Evolutionary conservation across 176 grass and related monocot species (phyloP).

Genomic region (Rhipidocladum racemiflorum): DNA sequence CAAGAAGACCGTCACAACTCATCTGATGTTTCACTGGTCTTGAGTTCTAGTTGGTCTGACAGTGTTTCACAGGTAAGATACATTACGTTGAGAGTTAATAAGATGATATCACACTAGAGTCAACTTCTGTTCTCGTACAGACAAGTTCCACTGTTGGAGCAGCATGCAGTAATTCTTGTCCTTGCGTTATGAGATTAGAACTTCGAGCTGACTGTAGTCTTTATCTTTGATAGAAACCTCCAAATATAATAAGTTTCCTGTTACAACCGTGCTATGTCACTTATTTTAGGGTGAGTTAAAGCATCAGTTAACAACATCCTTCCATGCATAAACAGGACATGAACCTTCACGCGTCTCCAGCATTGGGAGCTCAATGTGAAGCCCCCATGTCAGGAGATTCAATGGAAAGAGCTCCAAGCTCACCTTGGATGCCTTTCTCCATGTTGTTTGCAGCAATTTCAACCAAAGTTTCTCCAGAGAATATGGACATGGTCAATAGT

Average conservation of each 20-base stretch:
- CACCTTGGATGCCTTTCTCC: constrained; percentile 99
- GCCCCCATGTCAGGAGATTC: constrained; percentile 51
- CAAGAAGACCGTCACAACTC: constrained; percentile 52
- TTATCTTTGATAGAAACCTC: constrained; percentile 56
- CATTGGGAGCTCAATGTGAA: constrained; percentile 45
- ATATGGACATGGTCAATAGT: constrained; percentile 83
- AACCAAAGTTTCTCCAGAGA: constrained; percentile 71
- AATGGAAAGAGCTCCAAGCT: constrained; percentile 58
- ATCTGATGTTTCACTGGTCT: constrained; percentile 61
- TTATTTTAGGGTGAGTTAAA: constrained; percentile 13
- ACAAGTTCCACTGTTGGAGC: constrained; percentile 48
- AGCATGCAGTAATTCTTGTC: constrained; percentile 45
- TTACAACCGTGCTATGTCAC: constrained; percentile 30
- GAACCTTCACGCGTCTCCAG: constrained; percentile 42
- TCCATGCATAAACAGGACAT: constrained; percentile 47
- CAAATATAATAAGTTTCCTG: constrained; percentile 59
- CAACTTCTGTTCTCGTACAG: constrained; percentile 48
- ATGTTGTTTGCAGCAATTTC: constrained; percentile 99
- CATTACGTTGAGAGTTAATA: constrained; percentile 26
- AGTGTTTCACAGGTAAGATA: constrained; percentile 57
- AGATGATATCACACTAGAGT: constrained; percentile 23
- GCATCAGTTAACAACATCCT: constrained; percentile 22
- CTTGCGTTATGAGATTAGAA: constrained; percentile 53
- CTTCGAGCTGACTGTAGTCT: constrained; percentile 46
- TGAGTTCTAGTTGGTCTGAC: constrained; percentile 57